Percentiles rank a stretch among this genome's conserved stretches.
phyloP scores from a whole-genome alignment of 352 stramenopile species.

The Phytopythium delawarense region DNA sequence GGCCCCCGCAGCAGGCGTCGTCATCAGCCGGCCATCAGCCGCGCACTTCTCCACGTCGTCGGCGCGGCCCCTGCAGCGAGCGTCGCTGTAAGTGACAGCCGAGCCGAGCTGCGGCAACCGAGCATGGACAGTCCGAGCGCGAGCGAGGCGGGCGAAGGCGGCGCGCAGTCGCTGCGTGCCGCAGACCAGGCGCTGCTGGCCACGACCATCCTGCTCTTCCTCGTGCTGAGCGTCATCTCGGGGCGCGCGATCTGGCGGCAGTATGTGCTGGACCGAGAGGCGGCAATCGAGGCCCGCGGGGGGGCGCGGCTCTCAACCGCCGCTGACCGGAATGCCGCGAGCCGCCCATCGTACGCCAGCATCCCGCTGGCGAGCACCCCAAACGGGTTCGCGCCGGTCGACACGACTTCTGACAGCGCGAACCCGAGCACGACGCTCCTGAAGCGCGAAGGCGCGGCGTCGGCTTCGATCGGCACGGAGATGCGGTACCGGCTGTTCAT shows the following conservation, averaged over 20 bases:
- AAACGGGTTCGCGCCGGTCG: background rate
- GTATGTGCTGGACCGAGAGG: conserved; percentile 26
- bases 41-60: too few species aligned
- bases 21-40: too few species aligned
- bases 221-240: conserved; percentile 52
- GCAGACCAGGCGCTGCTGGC: conserved; percentile 45
- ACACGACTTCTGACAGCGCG: background rate
- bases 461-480: conserved; percentile 63
- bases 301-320: background rate
- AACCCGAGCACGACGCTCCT: conserved; percentile 32
- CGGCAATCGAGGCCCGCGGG: background rate
- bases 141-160: background rate
- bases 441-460: conserved; percentile 46
- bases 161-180: conserved; percentile 31
- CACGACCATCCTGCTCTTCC: conserved; percentile 55
- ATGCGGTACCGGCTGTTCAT: conserved; percentile 75
- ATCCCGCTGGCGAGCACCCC: background rate
- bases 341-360: conserved; percentile 10
- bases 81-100: too few species aligned
- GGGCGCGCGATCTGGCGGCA: conserved; percentile 47
- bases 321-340: background rate
- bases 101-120: too few species aligned
- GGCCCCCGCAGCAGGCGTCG: too few species aligned
- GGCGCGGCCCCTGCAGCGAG: too few species aligned
- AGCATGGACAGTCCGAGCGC: too few species aligned